phyloP scores from a whole-genome alignment of 352 stramenopile species.

The Phytophthora chlamydospora region DNA sequence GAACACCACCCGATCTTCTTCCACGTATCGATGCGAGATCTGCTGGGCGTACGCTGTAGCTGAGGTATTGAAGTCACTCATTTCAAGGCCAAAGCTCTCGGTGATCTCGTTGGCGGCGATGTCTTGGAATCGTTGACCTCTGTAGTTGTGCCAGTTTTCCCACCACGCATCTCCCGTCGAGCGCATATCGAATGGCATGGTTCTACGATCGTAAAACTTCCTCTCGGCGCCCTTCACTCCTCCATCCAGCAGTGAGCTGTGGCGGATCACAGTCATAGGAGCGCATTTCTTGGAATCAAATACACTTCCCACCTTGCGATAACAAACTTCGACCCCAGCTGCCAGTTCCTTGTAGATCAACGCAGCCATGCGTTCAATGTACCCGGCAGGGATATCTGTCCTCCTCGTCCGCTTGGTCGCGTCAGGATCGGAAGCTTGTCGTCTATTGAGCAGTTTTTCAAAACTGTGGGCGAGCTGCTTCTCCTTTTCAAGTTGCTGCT shows the following conservation, averaged over 20 bases:
- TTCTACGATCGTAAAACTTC: conserved; percentile 40
- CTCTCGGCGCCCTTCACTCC: conserved; percentile 33
- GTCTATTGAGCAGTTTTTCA: conserved; percentile 33
- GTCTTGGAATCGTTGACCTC: conserved; percentile 26
- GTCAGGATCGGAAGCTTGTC: conserved; percentile 4
- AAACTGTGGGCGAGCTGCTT: conserved; percentile 34
- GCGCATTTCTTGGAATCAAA: conserved; percentile 28
- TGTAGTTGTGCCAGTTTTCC: conserved; percentile 37
- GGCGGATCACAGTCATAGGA: conserved; percentile 8
- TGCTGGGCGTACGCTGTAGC: conserved; percentile 55
- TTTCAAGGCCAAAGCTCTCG: conserved; percentile 59
- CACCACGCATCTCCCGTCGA: conserved; percentile 44
- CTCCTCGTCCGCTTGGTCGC: conserved; percentile 20
- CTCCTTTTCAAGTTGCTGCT: conserved; percentile 34
- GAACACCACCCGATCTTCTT: conserved; percentile 57
- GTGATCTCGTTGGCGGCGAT: conserved; percentile 52
- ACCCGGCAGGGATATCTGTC: conserved; percentile 20
- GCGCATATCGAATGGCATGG: conserved; percentile 42
- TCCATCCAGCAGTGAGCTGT: conserved; percentile 29
- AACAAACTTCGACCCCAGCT: conserved; percentile 39
- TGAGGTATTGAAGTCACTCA: conserved; percentile 48
- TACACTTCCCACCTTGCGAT: conserved; percentile 35
- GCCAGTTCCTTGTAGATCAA: conserved; percentile 38
- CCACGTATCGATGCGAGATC: conserved; percentile 53
- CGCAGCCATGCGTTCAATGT: conserved; percentile 25